These are phyloP conservation scores for Blastobotrys illinoisensis DNA, from an alignment of 1,139 yeast species.

Conservation along the genomic window DNA sequence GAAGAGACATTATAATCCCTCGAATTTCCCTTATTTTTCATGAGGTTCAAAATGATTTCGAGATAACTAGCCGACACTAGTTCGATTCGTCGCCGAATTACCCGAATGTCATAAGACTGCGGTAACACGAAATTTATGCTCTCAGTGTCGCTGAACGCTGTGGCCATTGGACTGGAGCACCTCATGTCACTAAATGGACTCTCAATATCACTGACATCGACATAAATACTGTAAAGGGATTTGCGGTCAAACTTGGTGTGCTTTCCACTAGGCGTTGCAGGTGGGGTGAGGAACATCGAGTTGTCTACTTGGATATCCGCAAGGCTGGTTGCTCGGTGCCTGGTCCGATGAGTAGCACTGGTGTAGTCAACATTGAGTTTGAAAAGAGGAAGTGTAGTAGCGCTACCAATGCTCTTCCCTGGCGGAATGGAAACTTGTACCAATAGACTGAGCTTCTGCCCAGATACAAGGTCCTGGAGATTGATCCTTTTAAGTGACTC, in stretches of 20 bases:
- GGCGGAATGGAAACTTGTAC: conserved; percentile 20
- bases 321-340: neutral
- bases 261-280: neutral
- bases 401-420: conserved; percentile 2
- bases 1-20: neutral
- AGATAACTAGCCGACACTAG: conserved; percentile 21
- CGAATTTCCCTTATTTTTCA: neutral
- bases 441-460: conserved; percentile 18
- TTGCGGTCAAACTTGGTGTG: neutral
- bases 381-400: neutral
- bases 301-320: conserved; percentile 3
- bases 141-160: neutral
- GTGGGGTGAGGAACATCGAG: conserved; percentile 1
- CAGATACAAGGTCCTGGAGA: conserved; percentile 19
- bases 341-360: neutral
- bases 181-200: neutral
- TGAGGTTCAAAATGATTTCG: conserved; percentile 15
- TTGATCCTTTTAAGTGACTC: conserved; percentile 10
- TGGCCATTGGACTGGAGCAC: neutral
- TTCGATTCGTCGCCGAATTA: conserved; percentile 23
- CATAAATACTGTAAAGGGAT: neutral
- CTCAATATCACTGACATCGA: neutral
- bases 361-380: neutral
- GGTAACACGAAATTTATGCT: neutral
- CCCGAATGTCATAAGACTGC: conserved; percentile 12